Conservation (phyloP, 2,329 filamentous ascomycete species). For the Penicillium sp. region DNA sequence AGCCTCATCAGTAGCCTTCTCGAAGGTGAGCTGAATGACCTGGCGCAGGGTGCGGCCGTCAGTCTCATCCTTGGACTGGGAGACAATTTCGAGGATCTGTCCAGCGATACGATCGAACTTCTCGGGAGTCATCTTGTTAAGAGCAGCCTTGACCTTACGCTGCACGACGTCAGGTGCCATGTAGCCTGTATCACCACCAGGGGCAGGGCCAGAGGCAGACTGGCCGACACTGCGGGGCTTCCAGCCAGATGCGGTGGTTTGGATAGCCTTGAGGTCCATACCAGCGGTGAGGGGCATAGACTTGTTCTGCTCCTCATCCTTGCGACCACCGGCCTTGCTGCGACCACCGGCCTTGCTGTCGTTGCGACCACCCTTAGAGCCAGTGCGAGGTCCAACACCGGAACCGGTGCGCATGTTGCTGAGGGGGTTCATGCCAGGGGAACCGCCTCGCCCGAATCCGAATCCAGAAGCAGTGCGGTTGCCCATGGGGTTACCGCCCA, state of each 20-base stretch:
- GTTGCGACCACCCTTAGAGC: constrained; percentile 45
- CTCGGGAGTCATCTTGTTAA: constrained; percentile 99
- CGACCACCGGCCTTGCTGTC: constrained; percentile 24
- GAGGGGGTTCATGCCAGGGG: constrained; percentile 56
- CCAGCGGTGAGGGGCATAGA: constrained; percentile 89
- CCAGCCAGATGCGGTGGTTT: constrained; percentile 76
- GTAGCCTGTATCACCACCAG: constrained; percentile 54
- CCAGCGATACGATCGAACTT: constrained; percentile 96
- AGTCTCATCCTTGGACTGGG: constrained; percentile 90
- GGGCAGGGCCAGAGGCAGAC: constrained; percentile 47
- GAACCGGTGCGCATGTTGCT: constrained; percentile 2
- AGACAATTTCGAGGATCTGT: constrained; percentile 88
- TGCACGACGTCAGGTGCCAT: constrained; percentile 93
- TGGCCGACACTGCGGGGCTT: constrained; percentile 74
- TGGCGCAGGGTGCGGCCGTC: constrained; percentile 94
- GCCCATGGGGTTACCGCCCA: constrained; percentile 63
- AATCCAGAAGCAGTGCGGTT: constrained; percentile 54
- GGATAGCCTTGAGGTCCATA: constrained; percentile 77
- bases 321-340: constrained; percentile 54
- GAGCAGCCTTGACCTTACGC: constrained; percentile 94
- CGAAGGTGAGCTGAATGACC: constrained; percentile 97
- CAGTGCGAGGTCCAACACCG: constrained; percentile 50
- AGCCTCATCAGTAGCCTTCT: constrained; percentile 97
- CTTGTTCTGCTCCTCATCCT: constrained; percentile 72
- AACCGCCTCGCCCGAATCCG: constrained; percentile 59